Evolutionary conservation across 2,329 filamentous ascomycete species (phyloP).

Genomic region (Penicillium fuscoglaucum): DNA sequence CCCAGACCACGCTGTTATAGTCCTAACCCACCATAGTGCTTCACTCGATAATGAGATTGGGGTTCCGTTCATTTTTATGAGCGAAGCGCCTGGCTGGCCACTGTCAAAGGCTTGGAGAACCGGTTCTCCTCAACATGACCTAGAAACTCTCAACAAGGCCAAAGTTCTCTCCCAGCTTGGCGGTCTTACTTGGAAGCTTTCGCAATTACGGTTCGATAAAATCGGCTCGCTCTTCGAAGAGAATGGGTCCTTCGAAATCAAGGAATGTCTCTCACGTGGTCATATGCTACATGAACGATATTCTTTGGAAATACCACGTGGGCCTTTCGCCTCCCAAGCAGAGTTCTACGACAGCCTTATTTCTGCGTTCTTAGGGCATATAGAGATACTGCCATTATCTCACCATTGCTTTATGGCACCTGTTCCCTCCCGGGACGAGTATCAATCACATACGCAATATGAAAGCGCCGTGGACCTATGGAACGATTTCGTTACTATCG

Average conservation of each 20-base stretch:
- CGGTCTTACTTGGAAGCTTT: not conserved
- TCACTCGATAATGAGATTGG: not conserved
- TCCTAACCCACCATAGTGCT: not conserved
- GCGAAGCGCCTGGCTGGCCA: not conserved
- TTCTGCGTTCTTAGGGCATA: slow-evolving; percentile 6
- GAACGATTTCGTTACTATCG: slow-evolving; percentile 29
- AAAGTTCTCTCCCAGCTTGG: not conserved
- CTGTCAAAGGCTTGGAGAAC: not conserved
- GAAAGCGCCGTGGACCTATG: slow-evolving; percentile 19
- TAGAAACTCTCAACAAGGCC: not conserved
- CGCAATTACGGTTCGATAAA: not conserved
- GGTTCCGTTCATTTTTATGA: not conserved
- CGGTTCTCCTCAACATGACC: not conserved
- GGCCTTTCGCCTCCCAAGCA: not conserved
- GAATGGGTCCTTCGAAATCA: not conserved
- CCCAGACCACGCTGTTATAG: not conserved
- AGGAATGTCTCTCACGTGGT: slow-evolving; percentile 2
- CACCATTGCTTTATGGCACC: slow-evolving; percentile 20
- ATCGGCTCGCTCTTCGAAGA: not conserved
- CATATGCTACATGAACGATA: not conserved
- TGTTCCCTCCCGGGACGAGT: slow-evolving; percentile 12
- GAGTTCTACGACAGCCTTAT: not conserved
- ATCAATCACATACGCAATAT: slow-evolving; percentile 15
- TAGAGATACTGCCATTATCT: slow-evolving; percentile 16
- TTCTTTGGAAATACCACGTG: not conserved